These are phyloP conservation scores for Cladosporium sp. DNA, from an alignment of 2,329 filamentous ascomycete genomes.

Conservation along the genomic window DNA sequence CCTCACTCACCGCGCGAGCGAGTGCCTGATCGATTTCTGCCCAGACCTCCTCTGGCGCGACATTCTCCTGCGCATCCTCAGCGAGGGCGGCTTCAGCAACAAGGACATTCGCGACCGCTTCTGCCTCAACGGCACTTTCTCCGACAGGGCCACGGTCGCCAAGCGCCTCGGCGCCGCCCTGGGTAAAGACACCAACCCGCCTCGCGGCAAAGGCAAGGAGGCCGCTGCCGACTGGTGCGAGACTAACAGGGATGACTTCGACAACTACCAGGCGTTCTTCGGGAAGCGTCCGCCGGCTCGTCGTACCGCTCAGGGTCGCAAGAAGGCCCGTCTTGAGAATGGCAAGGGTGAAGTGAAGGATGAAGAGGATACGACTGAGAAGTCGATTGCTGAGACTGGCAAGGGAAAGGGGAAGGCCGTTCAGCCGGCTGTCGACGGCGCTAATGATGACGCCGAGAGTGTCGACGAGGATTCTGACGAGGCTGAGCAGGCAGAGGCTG, in stretches of 20 bases:
- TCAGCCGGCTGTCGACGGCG: conserved; percentile 11
- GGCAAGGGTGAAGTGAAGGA: neutral
- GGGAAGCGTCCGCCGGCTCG: conserved; percentile 22
- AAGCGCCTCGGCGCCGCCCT: conserved; percentile 31
- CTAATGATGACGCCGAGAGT: conserved; percentile 9
- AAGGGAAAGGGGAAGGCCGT: conserved; percentile 12
- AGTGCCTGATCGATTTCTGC: conserved; percentile 33
- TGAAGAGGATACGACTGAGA: neutral
- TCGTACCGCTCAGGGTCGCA: conserved; percentile 20
- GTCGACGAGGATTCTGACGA: conserved; percentile 14
- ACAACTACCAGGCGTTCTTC: conserved; percentile 24
- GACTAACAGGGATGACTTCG: conserved; percentile 23
- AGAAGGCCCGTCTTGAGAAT: neutral
- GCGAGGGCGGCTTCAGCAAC: conserved; percentile 28
- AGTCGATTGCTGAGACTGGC: conserved; percentile 2
- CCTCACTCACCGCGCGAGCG: conserved; percentile 25
- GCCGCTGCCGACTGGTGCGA: conserved; percentile 19
- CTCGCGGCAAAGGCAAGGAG: conserved; percentile 21
- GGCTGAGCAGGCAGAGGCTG: neutral
- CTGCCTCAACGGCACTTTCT: conserved; percentile 30
- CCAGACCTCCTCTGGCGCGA: conserved; percentile 31
- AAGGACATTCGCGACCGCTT: conserved; percentile 30
- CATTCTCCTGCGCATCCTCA: conserved; percentile 28
- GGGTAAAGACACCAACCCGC: conserved; percentile 27
- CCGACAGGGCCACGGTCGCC: conserved; percentile 30